Conservation (phyloP, 2,329 filamentous ascomycete species). For the Stachybotrys chlorohalonatus region DNA sequence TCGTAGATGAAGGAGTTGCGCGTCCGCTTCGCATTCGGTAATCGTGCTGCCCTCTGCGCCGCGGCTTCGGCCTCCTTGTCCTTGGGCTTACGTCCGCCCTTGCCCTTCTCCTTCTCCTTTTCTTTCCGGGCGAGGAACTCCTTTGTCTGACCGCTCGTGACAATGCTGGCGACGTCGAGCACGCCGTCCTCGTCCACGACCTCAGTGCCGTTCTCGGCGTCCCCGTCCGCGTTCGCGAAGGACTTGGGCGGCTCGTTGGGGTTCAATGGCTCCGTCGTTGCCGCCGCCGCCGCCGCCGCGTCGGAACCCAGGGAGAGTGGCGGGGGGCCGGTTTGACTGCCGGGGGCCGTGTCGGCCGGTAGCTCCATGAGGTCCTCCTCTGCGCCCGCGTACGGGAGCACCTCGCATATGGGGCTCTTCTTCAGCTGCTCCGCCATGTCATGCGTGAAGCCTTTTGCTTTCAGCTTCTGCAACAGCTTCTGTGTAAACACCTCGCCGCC, state of each 20-base stretch:
- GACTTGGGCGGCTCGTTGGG: slow-evolving; percentile 23
- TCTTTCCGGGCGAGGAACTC: slow-evolving; percentile 80
- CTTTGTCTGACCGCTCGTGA: slow-evolving; percentile 70
- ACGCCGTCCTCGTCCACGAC: slow-evolving; percentile 58
- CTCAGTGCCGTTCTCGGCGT: slow-evolving; percentile 30
- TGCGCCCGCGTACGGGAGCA: slow-evolving; percentile 46
- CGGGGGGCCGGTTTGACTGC: neutral
- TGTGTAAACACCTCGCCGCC: slow-evolving; percentile 85
- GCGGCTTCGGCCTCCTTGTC: slow-evolving; percentile 45
- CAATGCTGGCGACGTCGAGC: slow-evolving; percentile 75
- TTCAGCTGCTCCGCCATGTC: slow-evolving; percentile 66
- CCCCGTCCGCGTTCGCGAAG: slow-evolving; percentile 18
- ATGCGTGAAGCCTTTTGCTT: slow-evolving; percentile 46
- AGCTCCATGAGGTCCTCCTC: slow-evolving; percentile 38
- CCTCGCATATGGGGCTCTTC: slow-evolving; percentile 57
- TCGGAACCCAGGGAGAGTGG: slow-evolving; percentile 6
- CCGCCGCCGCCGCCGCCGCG: slow-evolving; percentile 13
- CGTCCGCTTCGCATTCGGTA: slow-evolving; percentile 65
- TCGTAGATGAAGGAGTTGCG: slow-evolving; percentile 67
- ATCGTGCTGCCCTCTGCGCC: slow-evolving; percentile 44
- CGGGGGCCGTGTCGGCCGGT: slow-evolving; percentile 26
- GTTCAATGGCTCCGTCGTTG: slow-evolving; percentile 17
- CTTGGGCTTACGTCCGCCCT: slow-evolving; percentile 42
- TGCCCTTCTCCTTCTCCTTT: slow-evolving; percentile 67
- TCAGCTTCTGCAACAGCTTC: slow-evolving; percentile 58